Percentiles rank a stretch among this genome's conserved stretches.
Evolutionary conservation across 179 eudicot genomes (phyloP).

Genomic region (Drosera spatulata): DNA sequence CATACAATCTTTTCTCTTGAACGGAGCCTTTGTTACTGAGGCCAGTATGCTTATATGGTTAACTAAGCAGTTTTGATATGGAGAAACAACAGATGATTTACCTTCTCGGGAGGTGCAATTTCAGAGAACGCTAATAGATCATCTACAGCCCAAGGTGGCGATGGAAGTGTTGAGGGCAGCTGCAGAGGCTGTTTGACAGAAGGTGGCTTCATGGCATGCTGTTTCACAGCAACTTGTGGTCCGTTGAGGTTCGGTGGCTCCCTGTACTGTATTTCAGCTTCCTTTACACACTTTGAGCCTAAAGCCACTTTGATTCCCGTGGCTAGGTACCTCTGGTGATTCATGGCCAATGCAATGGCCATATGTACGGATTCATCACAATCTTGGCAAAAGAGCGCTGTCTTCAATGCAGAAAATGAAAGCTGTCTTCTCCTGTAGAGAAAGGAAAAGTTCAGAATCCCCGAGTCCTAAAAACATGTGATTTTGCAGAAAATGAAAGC

Average conservation of each 20-base stretch:
- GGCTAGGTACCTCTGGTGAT: constrained; percentile 85
- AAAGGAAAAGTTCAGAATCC: neutral
- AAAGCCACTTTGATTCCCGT: constrained; percentile 77
- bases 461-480: neutral
- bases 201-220: constrained; percentile 21
- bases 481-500: too few species aligned
- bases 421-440: constrained; percentile 69
- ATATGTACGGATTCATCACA: constrained; percentile 82
- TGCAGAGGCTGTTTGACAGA: constrained; percentile 28
- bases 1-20: too few species aligned
- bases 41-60: too few species aligned
- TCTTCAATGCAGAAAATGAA: constrained; percentile 96
- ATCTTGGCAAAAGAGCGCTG: constrained; percentile 81
- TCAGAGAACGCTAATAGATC: constrained; percentile 70
- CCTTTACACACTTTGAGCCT: constrained; percentile 39
- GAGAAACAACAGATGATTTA: constrained; percentile 5
- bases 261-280: constrained; percentile 22
- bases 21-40: too few species aligned
- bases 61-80: too few species aligned
- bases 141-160: constrained; percentile 82
- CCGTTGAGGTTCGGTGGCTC: constrained; percentile 59
- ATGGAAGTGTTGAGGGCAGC: constrained; percentile 17
- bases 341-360: constrained; percentile 56
- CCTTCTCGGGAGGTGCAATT: constrained; percentile 64
- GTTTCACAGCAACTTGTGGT: constrained; percentile 26